Conservation (phyloP, 192 early-diverging fungal species). For the Entrophospora sp. region DNA sequence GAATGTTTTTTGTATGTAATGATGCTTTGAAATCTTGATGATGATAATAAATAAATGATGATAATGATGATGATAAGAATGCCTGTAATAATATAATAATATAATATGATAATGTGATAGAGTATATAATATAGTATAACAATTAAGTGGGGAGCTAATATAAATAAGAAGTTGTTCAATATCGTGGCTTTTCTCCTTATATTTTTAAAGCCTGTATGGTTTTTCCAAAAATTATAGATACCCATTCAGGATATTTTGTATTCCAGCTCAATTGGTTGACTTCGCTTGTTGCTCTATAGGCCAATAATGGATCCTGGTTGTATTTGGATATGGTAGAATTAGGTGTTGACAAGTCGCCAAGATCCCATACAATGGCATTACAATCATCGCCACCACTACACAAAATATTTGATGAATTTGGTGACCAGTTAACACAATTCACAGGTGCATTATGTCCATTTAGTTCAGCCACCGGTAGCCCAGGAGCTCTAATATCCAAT, state of each 20-base stretch:
- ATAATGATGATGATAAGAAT: too few species aligned
- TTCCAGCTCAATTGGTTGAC: constrained; percentile 85
- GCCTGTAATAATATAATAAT: too few species aligned
- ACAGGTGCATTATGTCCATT: constrained; percentile 68
- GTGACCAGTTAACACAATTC: constrained; percentile 84
- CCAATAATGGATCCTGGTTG: constrained; percentile 58
- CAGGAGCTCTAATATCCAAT: constrained; percentile 89
- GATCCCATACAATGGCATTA: constrained; percentile 90
- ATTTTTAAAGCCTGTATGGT: constrained; percentile 79
- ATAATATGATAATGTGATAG: too few species aligned
- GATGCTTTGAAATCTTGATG: too few species aligned
- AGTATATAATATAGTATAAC: too few species aligned
- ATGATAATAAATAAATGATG: too few species aligned
- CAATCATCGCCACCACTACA: constrained; percentile 85
- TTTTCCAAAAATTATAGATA: constrained; percentile 77
- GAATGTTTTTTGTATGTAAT: too few species aligned
- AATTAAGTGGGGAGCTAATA: too few species aligned
- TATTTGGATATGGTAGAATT: too few species aligned
- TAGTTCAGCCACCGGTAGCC: constrained; percentile 76
- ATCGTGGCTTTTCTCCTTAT: too few species aligned
- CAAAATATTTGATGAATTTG: constrained; percentile 66
- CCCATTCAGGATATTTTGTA: constrained; percentile 71
- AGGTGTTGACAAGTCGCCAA: constrained; percentile 28
- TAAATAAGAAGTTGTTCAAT: too few species aligned
- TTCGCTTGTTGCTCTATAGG: constrained; percentile 64